These are phyloP conservation scores for Phytophthora rubi DNA, from an alignment of 352 stramenopile species.

Conservation along the genomic window DNA sequence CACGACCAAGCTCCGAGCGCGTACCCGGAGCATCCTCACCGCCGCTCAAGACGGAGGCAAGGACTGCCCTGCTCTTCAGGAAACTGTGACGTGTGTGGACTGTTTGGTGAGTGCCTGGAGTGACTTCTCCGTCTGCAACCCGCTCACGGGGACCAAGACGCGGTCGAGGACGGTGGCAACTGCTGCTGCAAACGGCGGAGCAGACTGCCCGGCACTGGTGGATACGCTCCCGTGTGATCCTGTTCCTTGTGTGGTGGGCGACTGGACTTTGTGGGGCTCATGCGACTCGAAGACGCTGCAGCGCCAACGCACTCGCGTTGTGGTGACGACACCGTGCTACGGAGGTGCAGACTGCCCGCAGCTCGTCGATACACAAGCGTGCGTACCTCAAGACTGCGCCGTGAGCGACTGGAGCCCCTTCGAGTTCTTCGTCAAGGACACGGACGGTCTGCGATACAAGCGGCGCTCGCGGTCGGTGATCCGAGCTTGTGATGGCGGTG, in stretches of 20 bases:
- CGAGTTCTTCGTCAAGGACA: constrained; percentile 45
- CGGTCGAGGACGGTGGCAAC: constrained; percentile 44
- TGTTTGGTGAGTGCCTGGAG: constrained; percentile 55
- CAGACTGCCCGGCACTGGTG: constrained; percentile 37
- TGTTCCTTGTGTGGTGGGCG: constrained; percentile 47
- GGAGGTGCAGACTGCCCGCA: constrained; percentile 47
- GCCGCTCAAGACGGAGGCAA: constrained; percentile 45
- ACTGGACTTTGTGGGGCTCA: constrained; percentile 39
- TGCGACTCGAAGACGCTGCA: constrained; percentile 45
- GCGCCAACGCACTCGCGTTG: constrained; percentile 41
- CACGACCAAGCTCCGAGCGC: constrained; percentile 38
- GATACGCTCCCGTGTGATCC: constrained; percentile 41
- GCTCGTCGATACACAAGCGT: constrained; percentile 46
- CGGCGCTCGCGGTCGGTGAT: constrained; percentile 46
- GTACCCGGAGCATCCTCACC: constrained; percentile 39
- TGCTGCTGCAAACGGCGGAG: constrained; percentile 41
- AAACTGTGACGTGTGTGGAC: constrained; percentile 44
- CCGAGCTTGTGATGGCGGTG: constrained; percentile 45
- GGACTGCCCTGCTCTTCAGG: constrained; percentile 46
- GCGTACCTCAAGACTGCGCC: constrained; percentile 51
- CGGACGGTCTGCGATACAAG: constrained; percentile 54
- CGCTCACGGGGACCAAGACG: constrained; percentile 48
- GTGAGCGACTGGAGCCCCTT: constrained; percentile 61
- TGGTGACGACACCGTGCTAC: constrained; percentile 36
- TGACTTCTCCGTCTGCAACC: constrained; percentile 51